phyloP scores from a whole-genome alignment of 2,329 filamentous ascomycete genomes.

The Penicillium brasilianum region DNA sequence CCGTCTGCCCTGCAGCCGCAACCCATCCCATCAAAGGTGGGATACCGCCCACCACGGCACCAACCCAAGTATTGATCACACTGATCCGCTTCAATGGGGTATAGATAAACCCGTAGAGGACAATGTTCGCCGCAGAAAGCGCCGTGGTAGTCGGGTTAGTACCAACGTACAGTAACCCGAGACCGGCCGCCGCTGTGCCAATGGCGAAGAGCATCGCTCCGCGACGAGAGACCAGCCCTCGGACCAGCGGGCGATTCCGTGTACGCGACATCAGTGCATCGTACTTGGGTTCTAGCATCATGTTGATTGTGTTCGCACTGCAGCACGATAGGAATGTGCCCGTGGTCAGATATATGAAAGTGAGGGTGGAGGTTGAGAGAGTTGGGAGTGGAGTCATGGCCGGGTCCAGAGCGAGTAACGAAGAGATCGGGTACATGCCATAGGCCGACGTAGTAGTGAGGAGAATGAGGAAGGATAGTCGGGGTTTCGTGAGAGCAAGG shows the following conservation, averaged over 20 bases:
- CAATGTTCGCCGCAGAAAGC: slow-evolving; percentile 82
- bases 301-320: slow-evolving; percentile 92
- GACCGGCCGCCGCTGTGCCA: slow-evolving; percentile 71
- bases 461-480: slow-evolving; percentile 87
- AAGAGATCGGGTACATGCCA: slow-evolving; percentile 88
- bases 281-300: slow-evolving; percentile 90
- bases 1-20: slow-evolving; percentile 86
- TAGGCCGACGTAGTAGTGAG: slow-evolving; percentile 90
- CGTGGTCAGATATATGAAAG: slow-evolving; percentile 86
- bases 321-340: slow-evolving; percentile 90
- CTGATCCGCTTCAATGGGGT: slow-evolving; percentile 89
- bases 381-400: slow-evolving; percentile 64
- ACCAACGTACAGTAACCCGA: slow-evolving; percentile 78
- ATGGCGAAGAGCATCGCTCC: slow-evolving; percentile 79
- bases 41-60: slow-evolving; percentile 89
- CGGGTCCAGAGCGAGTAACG: slow-evolving; percentile 81
- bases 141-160: slow-evolving; percentile 93
- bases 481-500: slow-evolving; percentile 92
- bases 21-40: slow-evolving; percentile 98
- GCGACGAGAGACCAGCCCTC: slow-evolving; percentile 73
- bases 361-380: slow-evolving; percentile 76
- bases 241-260: slow-evolving; percentile 84
- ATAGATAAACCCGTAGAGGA: slow-evolving; percentile 88
- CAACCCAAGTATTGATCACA: slow-evolving; percentile 91
- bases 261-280: slow-evolving; percentile 96